Evolutionary conservation across 2,329 filamentous ascomycete species (phyloP).

Genomic region (Verticillium nubilum): DNA sequence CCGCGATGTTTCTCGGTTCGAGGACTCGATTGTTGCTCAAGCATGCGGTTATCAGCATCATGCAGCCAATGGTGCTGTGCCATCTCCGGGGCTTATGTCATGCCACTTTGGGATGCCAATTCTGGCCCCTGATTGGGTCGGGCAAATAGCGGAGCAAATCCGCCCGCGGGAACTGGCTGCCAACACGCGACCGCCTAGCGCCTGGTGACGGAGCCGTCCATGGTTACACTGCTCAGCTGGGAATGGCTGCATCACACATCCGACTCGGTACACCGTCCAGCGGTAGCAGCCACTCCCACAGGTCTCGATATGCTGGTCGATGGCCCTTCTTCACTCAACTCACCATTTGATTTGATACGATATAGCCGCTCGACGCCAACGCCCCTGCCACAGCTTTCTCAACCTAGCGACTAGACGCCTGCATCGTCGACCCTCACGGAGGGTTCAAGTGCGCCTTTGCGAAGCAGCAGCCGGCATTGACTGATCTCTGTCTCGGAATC

Average conservation of each 20-base stretch:
- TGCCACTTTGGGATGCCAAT: neutral
- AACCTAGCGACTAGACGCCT: neutral
- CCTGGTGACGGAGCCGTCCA: neutral
- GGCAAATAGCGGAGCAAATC: neutral
- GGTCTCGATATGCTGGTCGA: neutral
- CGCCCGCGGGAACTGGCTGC: neutral
- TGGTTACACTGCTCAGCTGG: neutral
- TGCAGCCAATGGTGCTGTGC: too few species aligned
- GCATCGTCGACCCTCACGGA: neutral
- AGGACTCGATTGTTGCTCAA: too few species aligned
- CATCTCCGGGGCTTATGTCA: too few species aligned
- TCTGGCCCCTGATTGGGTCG: neutral
- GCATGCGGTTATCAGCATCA: too few species aligned
- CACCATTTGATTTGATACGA: neutral
- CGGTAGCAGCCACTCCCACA: neutral
- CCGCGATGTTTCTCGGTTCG: too few species aligned
- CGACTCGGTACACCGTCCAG: neutral
- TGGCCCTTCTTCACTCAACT: neutral
- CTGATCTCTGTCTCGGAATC: too few species aligned
- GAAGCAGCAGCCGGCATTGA: neutral
- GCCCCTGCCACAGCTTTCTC: neutral
- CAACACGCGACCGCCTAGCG: neutral
- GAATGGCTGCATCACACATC: slow-evolving; percentile 1
- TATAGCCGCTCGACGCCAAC: neutral
- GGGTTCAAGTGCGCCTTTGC: neutral